Base-by-base conservation (phyloP, 108 stramenopile species). In the Nannochloropsis oceanica region DNA sequence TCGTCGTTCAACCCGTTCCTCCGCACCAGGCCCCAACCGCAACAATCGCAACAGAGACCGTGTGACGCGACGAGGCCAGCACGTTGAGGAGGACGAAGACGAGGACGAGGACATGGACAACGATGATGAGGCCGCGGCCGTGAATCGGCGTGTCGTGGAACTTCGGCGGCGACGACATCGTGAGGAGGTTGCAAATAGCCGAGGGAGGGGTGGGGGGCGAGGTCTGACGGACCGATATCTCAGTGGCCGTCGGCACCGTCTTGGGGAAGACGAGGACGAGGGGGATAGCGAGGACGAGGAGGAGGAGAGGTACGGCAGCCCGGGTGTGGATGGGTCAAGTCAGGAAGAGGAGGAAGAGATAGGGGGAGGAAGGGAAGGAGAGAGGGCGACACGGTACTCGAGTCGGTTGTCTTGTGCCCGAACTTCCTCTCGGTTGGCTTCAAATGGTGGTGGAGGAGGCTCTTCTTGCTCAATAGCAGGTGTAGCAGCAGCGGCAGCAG, bases 401-500 rank as follows among this genome's bases (percentile, higher is more conserved):
- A 73, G 12, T 34, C 11, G 13, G 44, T 42, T 24, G 43, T 46
- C 25, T 22, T 13, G 44, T 46, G 50, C 14, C 83, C 44, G 24
- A 82, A 84, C 73, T 79, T 79, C 73, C 84, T 59, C 26, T 84
- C 73, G 42, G 79, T 79, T 42, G 26, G 73, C 84, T 79, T 59
- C 84, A 84, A 84, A 79, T 27, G 84, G 42, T 59, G 79, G 73
- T 27, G 73, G 34, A 73, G 73, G 59, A 84, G 26, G 84, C 84
- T 59, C 73, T 79, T 79, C 26, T 59, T 84, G 7, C 43, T 84
- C 27, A 84, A 84, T 79, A 44, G 73, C 8, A 84, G 73, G 0
- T 59, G 73, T 12, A 79, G n/a, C n/a, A 84, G 84, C 73, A 84
- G 84, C 73, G 59, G 84, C 84, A 34, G 50, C 84, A 59, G 34